Evolutionary conservation across 2,329 filamentous ascomycete genomes (phyloP).

Genomic region (Piedraia hortae): DNA sequence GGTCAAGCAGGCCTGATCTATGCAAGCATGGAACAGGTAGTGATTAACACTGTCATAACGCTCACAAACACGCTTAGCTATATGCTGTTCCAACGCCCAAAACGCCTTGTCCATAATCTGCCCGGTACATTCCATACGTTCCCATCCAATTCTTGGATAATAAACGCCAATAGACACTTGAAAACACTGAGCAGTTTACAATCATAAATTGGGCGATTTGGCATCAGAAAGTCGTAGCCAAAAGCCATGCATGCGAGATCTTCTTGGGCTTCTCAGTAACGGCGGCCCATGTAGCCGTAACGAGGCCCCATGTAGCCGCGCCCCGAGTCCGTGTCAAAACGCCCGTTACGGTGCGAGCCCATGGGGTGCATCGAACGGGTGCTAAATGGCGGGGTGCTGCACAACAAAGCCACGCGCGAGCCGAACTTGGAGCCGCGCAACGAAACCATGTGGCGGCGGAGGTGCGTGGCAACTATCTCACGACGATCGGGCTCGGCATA

Average conservation of each 20-base stretch:
- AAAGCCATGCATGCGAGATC: neutral
- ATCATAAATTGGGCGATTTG: neutral
- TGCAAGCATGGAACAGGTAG: too few relatives aligned
- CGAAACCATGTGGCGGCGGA: constrained; percentile 97
- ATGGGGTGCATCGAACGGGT: constrained; percentile 70
- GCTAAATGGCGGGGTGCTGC: constrained; percentile 73
- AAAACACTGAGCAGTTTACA: constrained; percentile 1
- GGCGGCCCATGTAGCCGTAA: constrained; percentile 5
- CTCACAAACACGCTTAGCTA: too few relatives aligned
- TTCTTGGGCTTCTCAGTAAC: constrained; percentile 3
- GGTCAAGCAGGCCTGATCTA: too few relatives aligned
- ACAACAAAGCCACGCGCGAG: constrained; percentile 94
- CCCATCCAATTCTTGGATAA: constrained; percentile 2
- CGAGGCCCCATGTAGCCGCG: constrained; percentile 4
- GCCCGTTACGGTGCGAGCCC: constrained; percentile 18
- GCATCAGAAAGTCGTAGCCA: neutral
- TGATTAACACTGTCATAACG: too few relatives aligned
- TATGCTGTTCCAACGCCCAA: too few relatives aligned
- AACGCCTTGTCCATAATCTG: too few relatives aligned
- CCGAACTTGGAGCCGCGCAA: constrained; percentile 95
- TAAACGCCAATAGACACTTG: constrained; percentile 2
- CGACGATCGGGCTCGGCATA: constrained; percentile 69
- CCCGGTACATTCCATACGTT: too few relatives aligned
- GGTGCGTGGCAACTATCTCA: constrained; percentile 76
- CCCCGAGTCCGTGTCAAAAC: constrained; percentile 2